phyloP scores from a whole-genome alignment of 768 basidiomycete genomes.

The Suillus americanus region DNA sequence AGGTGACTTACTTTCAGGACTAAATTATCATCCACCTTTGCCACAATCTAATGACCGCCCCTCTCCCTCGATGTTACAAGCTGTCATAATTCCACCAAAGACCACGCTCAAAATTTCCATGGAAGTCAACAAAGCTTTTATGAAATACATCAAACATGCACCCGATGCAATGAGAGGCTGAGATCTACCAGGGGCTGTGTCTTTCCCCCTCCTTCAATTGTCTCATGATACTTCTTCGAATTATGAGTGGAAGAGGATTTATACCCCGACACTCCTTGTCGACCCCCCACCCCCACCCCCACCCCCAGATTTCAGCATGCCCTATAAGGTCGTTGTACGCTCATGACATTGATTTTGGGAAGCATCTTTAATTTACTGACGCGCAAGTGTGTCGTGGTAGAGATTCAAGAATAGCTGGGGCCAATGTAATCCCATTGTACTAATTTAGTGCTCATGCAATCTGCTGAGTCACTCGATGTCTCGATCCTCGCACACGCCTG shows the following conservation, averaged over 20 bases:
- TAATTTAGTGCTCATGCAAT: background rate
- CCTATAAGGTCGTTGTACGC: constrained; percentile 93
- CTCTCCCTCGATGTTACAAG: constrained; percentile 69
- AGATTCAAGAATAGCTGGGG: constrained; percentile 22
- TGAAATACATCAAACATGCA: constrained; percentile 93
- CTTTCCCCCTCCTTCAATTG: constrained; percentile 38
- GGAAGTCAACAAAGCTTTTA: constrained; percentile 78
- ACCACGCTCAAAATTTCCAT: constrained; percentile 64
- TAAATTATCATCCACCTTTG: constrained; percentile 55
- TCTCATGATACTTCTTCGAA: background rate
- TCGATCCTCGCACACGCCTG: background rate
- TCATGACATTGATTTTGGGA: constrained; percentile 92
- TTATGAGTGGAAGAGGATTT: constrained; percentile 46
- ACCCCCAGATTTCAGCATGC: constrained; percentile 99
- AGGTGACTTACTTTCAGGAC: constrained; percentile 65
- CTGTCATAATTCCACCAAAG: constrained; percentile 62
- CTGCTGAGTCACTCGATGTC: background rate
- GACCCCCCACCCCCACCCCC: constrained; percentile 89
- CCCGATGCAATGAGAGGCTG: constrained; percentile 95
- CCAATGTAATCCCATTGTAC: background rate
- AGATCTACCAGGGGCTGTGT: constrained; percentile 85
- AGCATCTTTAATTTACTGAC: constrained; percentile 87
- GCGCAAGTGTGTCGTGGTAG: constrained; percentile 66
- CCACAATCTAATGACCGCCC: constrained; percentile 17
- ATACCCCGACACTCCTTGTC: constrained; percentile 78